phyloP scores from a whole-genome alignment of 1,284 basidiomycete species.

The Irpex sp. region DNA sequence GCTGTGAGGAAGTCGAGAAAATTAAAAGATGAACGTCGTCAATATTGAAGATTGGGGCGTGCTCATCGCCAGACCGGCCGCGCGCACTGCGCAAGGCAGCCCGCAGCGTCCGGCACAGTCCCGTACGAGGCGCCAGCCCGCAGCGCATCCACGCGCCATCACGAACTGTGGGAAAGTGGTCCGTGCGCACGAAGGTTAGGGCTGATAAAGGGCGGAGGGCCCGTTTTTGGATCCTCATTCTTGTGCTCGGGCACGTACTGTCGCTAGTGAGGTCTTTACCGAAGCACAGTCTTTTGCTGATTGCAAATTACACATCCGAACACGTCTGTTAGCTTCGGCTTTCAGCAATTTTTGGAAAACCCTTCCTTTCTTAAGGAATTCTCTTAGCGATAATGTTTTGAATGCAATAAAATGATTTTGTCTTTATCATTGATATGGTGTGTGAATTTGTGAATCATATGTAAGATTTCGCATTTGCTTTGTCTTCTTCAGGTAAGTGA shows the following conservation, averaged over 20 bases:
- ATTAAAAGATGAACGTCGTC: background rate
- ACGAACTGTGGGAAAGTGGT: slow-evolving; percentile 13
- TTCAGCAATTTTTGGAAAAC: slow-evolving; percentile 34
- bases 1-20: background rate
- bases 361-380: slow-evolving; percentile 6
- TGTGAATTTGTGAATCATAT: background rate
- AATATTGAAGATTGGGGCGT: background rate
- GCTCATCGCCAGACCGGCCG: background rate
- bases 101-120: background rate
- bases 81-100: background rate
- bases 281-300: slow-evolving; percentile 81
- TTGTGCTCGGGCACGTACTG: slow-evolving; percentile 91
- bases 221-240: slow-evolving; percentile 41
- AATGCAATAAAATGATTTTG: background rate
- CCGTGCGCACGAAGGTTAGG: slow-evolving; percentile 14
- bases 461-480: too few species aligned
- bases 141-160: background rate
- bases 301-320: slow-evolving; percentile 73
- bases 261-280: slow-evolving; percentile 90
- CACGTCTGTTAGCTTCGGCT: slow-evolving; percentile 34
- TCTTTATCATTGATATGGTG: background rate
- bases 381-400: slow-evolving; percentile 10
- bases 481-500: background rate
- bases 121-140: background rate
- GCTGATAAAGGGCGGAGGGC: slow-evolving; percentile 5